Evolutionary conservation across 495 filamentous ascomycete genomes (phyloP).

Genomic region (Xylaria acuta): DNA sequence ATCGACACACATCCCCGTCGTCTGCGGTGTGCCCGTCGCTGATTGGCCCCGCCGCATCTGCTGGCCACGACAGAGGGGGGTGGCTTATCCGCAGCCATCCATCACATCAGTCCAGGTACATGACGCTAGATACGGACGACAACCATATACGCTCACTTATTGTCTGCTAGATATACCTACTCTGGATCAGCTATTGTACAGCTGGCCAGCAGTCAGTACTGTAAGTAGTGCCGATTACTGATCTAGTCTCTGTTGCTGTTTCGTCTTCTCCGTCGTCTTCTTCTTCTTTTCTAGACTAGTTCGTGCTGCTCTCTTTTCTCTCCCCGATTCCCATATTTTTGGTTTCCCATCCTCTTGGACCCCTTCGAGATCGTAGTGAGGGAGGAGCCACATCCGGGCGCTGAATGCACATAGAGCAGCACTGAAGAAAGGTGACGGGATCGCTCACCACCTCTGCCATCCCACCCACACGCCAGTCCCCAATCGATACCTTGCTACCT

Average conservation of each 20-base stretch:
- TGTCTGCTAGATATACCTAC: not conserved
- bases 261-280: constrained; percentile 1
- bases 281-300: constrained; percentile 5
- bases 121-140: constrained; percentile 12
- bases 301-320: constrained; percentile 16
- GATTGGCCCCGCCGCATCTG: constrained; percentile 23
- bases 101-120: constrained; percentile 23
- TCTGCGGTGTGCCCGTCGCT: constrained; percentile 19
- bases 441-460: constrained; percentile 13
- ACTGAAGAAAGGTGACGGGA: constrained; percentile 7
- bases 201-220: not conserved
- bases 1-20: constrained; percentile 20
- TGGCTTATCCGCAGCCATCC: not conserved
- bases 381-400: not conserved
- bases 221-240: constrained; percentile 12
- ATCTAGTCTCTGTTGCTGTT: constrained; percentile 8
- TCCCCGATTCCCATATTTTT: not conserved
- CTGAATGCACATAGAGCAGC: not conserved
- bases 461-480: constrained; percentile 17
- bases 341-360: not conserved
- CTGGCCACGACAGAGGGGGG: constrained; percentile 28
- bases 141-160: not conserved
- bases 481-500: constrained; percentile 26
- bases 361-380: constrained; percentile 6
- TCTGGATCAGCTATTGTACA: constrained; percentile 9